Evolutionary conservation across 2,329 filamentous ascomycete species (phyloP).

Genomic region (Macrophomina phaseolina): DNA sequence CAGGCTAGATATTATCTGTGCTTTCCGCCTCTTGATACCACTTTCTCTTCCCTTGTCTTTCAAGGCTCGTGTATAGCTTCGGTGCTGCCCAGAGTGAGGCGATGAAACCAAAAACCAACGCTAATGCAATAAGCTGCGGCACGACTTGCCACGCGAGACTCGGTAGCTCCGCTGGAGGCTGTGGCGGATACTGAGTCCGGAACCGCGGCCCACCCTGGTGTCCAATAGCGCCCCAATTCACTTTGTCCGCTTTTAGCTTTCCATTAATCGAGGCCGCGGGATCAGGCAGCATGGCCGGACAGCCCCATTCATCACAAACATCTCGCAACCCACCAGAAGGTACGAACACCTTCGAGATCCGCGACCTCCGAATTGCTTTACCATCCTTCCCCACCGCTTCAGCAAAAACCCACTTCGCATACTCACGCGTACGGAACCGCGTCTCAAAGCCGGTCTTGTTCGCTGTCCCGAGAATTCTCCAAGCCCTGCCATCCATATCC

Average conservation of each 20-base stretch:
- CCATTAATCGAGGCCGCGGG: not conserved
- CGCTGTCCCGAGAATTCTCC: not conserved
- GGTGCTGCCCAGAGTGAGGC: not conserved
- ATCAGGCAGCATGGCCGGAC: not conserved
- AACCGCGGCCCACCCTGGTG: not conserved
- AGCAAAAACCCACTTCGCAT: not conserved
- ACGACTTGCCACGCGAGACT: not conserved
- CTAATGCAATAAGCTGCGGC: not conserved
- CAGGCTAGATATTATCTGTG: too few relatives aligned
- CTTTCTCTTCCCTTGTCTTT: not conserved
- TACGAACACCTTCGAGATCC: slow-evolving; percentile 1
- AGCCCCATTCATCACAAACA: slow-evolving; percentile 5
- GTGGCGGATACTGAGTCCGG: not conserved
- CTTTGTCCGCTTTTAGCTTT: not conserved
- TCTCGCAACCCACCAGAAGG: not conserved
- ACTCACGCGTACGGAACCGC: not conserved
- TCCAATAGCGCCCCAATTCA: not conserved
- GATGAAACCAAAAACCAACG: not conserved
- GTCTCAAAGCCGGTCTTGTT: slow-evolving; percentile 18
- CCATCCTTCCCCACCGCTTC: slow-evolving; percentile 18
- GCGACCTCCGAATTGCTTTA: slow-evolving; percentile 5
- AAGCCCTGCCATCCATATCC: not conserved
- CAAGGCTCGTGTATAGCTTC: not conserved
- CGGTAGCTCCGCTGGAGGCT: not conserved
- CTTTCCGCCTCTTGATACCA: not conserved